These are phyloP conservation scores for Kalmanozyma brasiliensis DNA, from an alignment of 1,284 basidiomycete species.

Conservation along the genomic window DNA sequence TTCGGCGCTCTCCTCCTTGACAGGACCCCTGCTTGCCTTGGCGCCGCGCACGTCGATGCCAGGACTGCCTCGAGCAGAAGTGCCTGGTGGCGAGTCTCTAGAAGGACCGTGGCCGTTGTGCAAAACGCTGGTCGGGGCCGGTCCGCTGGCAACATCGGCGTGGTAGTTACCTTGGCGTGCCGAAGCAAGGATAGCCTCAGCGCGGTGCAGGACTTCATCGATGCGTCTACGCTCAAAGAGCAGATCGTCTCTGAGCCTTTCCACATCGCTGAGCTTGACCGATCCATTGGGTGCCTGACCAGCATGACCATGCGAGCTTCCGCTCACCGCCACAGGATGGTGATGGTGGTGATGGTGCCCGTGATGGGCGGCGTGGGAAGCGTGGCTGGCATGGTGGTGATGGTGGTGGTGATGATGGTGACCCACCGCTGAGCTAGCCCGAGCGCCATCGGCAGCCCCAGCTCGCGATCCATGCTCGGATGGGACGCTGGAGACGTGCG, in stretches of 20 bases:
- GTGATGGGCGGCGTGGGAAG: constrained; percentile 29
- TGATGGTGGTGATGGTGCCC: constrained; percentile 48
- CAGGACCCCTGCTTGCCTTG: not conserved
- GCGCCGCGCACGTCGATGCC: constrained; percentile 4
- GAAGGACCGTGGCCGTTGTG: constrained; percentile 25
- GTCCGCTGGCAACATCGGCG: constrained; percentile 15
- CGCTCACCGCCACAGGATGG: constrained; percentile 29
- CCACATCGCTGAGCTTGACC: constrained; percentile 50
- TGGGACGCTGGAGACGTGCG: constrained; percentile 5
- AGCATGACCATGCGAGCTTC: constrained; percentile 20
- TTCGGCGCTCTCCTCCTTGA: constrained; percentile 28
- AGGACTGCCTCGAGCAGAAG: constrained; percentile 27
- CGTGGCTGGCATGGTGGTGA: constrained; percentile 40
- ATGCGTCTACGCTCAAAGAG: constrained; percentile 54
- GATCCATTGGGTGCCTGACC: constrained; percentile 4
- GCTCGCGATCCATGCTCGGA: constrained; percentile 31
- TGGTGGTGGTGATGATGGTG: constrained; percentile 55
- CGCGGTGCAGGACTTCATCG: constrained; percentile 55
- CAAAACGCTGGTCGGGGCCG: constrained; percentile 10
- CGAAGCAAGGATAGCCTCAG: constrained; percentile 50
- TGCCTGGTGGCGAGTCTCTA: constrained; percentile 20
- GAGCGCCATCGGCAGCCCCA: constrained; percentile 7
- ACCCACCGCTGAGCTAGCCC: constrained; percentile 17
- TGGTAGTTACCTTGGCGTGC: constrained; percentile 25
- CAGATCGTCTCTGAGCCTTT: constrained; percentile 58